phyloP scores from a whole-genome alignment of 108 stramenopile genomes.

The Ochromonas danica region DNA sequence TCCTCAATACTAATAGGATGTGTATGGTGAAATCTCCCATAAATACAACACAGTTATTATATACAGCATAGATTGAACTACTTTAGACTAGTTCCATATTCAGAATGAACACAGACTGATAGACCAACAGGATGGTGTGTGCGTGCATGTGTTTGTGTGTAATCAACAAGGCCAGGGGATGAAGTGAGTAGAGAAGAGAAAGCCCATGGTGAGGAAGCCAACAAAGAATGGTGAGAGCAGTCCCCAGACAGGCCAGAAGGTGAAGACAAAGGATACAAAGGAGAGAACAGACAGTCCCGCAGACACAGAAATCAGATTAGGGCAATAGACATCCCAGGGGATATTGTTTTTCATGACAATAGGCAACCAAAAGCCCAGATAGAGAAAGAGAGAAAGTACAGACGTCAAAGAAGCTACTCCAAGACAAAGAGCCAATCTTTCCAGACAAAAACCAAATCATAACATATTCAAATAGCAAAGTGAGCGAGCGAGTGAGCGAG shows the following conservation, averaged over 20 bases:
- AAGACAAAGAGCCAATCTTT: not conserved
- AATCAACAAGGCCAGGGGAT: slow-evolving; percentile 25
- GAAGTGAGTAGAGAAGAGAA: not conserved
- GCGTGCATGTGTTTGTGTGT: no score
- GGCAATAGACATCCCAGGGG: slow-evolving; percentile 19
- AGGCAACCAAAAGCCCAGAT: not conserved
- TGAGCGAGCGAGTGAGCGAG: no score
- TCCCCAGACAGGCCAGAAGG: slow-evolving; percentile 22
- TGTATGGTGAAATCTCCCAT: no score
- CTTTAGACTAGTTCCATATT: no score
- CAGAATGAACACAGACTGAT: no score
- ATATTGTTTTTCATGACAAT: not conserved
- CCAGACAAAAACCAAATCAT: no score
- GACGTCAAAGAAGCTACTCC: not conserved
- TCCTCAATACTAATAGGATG: no score
- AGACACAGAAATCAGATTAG: slow-evolving; percentile 3
- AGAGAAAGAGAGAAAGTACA: not conserved
- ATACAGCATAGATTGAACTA: no score
- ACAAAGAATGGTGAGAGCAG: slow-evolving; percentile 19
- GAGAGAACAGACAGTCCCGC: not conserved
- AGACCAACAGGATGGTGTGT: no score
- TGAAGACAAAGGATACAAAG: not conserved
- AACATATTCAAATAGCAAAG: no score
- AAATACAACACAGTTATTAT: no score
- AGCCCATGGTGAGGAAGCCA: not conserved